Evolutionary conservation across 2,329 filamentous ascomycete genomes (phyloP).

Genomic region (Penicillium paneum): DNA sequence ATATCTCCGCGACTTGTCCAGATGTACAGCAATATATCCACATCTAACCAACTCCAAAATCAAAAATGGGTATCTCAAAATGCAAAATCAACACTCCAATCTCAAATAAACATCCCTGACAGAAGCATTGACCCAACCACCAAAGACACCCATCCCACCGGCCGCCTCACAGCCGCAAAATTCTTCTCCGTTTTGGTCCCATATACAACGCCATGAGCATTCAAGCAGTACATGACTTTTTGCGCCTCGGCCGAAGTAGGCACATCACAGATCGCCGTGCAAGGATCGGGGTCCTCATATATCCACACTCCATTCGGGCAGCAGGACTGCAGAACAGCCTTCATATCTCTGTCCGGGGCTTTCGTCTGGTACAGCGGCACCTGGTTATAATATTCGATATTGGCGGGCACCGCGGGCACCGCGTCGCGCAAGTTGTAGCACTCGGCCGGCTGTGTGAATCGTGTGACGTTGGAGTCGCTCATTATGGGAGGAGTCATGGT

Average conservation of each 20-base stretch:
- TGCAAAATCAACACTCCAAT: neutral
- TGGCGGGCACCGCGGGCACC: conserved; percentile 2
- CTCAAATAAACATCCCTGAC: neutral
- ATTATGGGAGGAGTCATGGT: neutral
- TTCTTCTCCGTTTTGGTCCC: conserved; percentile 5
- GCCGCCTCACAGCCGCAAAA: neutral
- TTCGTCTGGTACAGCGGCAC: conserved; percentile 17
- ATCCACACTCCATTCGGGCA: conserved; percentile 12
- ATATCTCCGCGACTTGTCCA: neutral
- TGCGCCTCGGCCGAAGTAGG: conserved; percentile 2
- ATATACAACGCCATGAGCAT: conserved; percentile 11
- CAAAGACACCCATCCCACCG: neutral
- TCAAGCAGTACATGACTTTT: conserved; percentile 17
- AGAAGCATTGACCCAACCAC: conserved; percentile 4
- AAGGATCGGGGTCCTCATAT: conserved; percentile 13
- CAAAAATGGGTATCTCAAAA: conserved; percentile 12
- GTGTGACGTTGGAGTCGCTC: neutral
- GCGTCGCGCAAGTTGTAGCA: conserved; percentile 13
- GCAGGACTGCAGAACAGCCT: conserved; percentile 10
- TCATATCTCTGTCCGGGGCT: conserved; percentile 5
- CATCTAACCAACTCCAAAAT: neutral
- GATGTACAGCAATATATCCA: neutral
- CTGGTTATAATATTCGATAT: conserved; percentile 10
- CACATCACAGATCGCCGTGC: conserved; percentile 17
- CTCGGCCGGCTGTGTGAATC: conserved; percentile 9